Conservation (phyloP, 2,329 filamentous ascomycete genomes). For the Chaetothyriales sp. region DNA sequence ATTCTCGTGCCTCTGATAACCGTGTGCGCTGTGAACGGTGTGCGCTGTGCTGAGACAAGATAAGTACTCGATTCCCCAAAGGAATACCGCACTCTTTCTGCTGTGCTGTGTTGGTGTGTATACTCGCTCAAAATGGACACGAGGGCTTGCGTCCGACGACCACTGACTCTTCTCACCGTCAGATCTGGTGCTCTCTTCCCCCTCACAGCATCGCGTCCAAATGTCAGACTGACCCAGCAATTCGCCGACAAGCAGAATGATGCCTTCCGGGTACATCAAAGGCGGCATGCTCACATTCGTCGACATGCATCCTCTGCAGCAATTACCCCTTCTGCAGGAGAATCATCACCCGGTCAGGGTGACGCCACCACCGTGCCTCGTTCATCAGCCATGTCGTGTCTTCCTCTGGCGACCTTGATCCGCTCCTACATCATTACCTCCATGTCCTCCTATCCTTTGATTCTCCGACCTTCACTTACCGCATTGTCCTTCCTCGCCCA, state of each 20-base stretch:
- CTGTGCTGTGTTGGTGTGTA: neutral
- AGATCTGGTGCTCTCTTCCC: neutral
- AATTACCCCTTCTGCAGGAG: neutral
- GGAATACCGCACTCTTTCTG: neutral
- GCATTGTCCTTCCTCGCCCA: conserved; percentile 58
- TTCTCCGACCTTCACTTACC: conserved; percentile 56
- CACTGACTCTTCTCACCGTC: neutral
- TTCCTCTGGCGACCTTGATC: conserved; percentile 13
- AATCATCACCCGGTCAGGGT: neutral
- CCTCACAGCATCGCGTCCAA: neutral
- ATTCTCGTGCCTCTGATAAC: neutral
- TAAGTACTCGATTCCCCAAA: neutral
- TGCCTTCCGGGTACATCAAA: conserved; percentile 1
- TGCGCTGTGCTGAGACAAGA: neutral
- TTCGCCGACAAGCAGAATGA: neutral
- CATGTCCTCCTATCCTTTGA: conserved; percentile 26
- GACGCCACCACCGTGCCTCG: conserved; percentile 1
- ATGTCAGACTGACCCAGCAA: neutral
- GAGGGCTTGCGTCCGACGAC: neutral
- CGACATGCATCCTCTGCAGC: conserved; percentile 10
- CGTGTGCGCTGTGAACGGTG: neutral
- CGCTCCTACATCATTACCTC: conserved; percentile 18
- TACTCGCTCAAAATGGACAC: neutral
- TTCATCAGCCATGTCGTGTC: conserved; percentile 12
- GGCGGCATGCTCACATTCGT: conserved; percentile 8